Conservation (phyloP, 2,329 filamentous ascomycete species). For the Apiospora pterosperma region DNA sequence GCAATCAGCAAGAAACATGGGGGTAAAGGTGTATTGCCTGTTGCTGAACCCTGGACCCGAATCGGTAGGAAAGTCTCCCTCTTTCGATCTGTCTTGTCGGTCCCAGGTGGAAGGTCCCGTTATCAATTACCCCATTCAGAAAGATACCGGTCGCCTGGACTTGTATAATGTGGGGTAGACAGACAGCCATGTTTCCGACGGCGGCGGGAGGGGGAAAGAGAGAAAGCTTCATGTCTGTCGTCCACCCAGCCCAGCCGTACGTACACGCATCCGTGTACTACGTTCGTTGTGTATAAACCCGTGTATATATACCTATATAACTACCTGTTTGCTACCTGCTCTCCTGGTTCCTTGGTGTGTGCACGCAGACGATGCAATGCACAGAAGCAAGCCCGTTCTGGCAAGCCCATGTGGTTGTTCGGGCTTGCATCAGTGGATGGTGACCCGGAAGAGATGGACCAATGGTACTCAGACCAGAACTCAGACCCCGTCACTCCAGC, state of each 20-base stretch:
- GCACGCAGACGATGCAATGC: too few relatives aligned
- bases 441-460: background rate
- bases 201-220: background rate
- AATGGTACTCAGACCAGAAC: background rate
- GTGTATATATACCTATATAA: too few relatives aligned
- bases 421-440: background rate
- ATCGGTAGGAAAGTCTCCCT: background rate
- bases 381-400: too few relatives aligned
- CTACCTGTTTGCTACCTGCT: too few relatives aligned
- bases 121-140: background rate
- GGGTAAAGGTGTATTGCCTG: background rate
- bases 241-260: too few relatives aligned
- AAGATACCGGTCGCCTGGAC: background rate
- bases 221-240: background rate
- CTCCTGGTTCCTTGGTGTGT: too few relatives aligned
- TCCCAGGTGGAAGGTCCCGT: slow-evolving; percentile 4
- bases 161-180: slow-evolving; percentile 1
- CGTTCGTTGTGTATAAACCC: too few relatives aligned
- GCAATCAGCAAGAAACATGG: background rate
- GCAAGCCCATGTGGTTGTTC: background rate
- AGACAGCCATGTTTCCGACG: background rate
- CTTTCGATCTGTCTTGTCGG: background rate
- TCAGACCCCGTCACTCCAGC: too few relatives aligned
- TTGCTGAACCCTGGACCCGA: background rate
- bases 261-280: too few relatives aligned